A percentile compares a stretch with the other conserved stretches of the same genome.
phyloP scores from a whole-genome alignment of 805 yeast genomes.

The Brettanomyces custersianus region DNA sequence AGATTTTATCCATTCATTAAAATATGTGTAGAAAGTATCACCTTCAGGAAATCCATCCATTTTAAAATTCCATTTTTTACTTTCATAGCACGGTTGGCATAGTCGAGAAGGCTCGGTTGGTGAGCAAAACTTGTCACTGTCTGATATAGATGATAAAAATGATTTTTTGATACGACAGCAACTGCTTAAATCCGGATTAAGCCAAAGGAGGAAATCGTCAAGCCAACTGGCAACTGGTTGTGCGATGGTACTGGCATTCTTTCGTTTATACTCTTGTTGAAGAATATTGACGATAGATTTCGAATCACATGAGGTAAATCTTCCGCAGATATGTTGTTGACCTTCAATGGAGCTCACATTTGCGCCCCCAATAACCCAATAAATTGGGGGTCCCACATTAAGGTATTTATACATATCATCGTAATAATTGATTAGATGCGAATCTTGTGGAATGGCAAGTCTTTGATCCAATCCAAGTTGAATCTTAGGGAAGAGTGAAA shows the following conservation, averaged over 20 bases:
- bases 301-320: constrained; percentile 76
- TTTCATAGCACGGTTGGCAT: constrained; percentile 65
- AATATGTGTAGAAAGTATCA: constrained; percentile 56
- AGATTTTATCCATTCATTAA: constrained; percentile 72
- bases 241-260: constrained; percentile 52
- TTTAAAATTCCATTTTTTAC: constrained; percentile 54
- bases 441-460: constrained; percentile 74
- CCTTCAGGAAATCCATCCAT: constrained; percentile 83
- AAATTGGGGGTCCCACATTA: constrained; percentile 87
- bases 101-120: constrained; percentile 59
- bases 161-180: constrained; percentile 68
- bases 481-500: constrained; percentile 60
- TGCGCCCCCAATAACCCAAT: constrained; percentile 65
- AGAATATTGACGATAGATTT: constrained; percentile 70
- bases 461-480: constrained; percentile 84
- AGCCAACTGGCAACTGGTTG: constrained; percentile 91
- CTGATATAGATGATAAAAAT: constrained; percentile 11
- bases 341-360: constrained; percentile 51
- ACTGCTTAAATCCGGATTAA: constrained; percentile 77
- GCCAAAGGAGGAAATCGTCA: constrained; percentile 81
- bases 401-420: constrained; percentile 63
- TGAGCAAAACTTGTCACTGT: constrained; percentile 48
- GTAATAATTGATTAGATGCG: constrained; percentile 76
- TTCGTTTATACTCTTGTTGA: constrained; percentile 74
- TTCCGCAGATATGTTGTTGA: constrained; percentile 78